These are phyloP conservation scores for Daldinia eschscholtzii DNA, from an alignment of 2,329 filamentous ascomycete species.

Conservation along the genomic window DNA sequence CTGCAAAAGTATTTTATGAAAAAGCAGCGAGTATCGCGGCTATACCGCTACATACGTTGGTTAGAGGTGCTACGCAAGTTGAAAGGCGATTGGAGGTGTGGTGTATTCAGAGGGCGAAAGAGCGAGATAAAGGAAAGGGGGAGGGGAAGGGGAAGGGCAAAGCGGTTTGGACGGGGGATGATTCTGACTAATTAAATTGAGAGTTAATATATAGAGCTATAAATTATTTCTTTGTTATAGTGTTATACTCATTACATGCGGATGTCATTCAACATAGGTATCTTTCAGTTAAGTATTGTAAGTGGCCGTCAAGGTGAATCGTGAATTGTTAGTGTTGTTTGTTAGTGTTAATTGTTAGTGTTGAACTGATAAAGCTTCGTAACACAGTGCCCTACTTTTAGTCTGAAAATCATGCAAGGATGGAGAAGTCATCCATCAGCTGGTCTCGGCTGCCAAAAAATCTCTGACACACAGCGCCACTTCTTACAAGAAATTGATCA, in stretches of 20 bases:
- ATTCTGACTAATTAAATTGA: slow-evolving; percentile 25
- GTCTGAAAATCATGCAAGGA: not conserved
- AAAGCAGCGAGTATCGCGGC: slow-evolving; percentile 57
- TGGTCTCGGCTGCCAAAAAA: not conserved
- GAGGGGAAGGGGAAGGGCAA: slow-evolving; percentile 46
- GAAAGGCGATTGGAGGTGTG: slow-evolving; percentile 55
- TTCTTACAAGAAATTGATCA: slow-evolving; percentile 22
- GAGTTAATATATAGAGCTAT: not conserved
- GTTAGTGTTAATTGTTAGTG: not conserved
- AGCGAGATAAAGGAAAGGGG: slow-evolving; percentile 45
- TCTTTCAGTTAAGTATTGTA: not conserved
- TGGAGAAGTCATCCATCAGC: not conserved
- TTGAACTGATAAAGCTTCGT: not conserved
- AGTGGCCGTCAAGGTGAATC: not conserved
- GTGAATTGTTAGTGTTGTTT: not conserved
- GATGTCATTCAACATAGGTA: not conserved
- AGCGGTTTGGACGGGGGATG: slow-evolving; percentile 21
- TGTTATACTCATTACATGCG: not conserved
- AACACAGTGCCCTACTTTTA: not conserved
- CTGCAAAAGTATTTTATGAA: slow-evolving; percentile 58
- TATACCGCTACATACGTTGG: slow-evolving; percentile 53
- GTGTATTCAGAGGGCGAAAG: slow-evolving; percentile 49
- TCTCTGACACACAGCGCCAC: slow-evolving; percentile 5
- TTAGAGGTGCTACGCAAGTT: slow-evolving; percentile 54
- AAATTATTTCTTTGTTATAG: not conserved